Evolutionary conservation across 2,329 filamentous ascomycete genomes (phyloP).

Genomic region (Colletotrichum camelliae): DNA sequence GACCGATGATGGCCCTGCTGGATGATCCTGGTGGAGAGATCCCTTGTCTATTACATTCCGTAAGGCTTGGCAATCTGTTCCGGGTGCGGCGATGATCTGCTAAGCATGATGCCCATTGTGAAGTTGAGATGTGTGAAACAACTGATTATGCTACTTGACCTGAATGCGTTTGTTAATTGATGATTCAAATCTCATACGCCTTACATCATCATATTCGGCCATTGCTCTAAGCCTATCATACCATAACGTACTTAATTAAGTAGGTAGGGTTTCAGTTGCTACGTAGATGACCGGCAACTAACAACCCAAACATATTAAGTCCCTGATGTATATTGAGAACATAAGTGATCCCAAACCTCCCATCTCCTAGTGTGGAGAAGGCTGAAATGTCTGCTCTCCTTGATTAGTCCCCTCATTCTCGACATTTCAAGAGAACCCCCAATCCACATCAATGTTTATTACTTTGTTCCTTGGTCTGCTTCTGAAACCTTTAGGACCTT

Average conservation of each 20-base stretch:
- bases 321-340: background rate
- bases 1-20: background rate
- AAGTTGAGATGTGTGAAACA: background rate
- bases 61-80: background rate
- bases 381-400: no score
- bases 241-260: background rate
- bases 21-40: background rate
- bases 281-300: background rate
- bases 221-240: background rate
- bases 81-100: background rate
- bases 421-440: no score
- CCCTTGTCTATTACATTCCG: background rate
- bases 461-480: no score
- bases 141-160: background rate
- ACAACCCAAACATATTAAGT: no score
- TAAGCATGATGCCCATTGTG: background rate
- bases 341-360: background rate
- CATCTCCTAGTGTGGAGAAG: background rate
- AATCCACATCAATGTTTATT: no score
- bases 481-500: no score
- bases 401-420: no score
- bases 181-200: background rate
- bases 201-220: background rate
- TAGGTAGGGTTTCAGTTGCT: background rate
- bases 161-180: background rate